These are phyloP conservation scores for Iris macrosiphon DNA, from an alignment of 106 monocot species.

Conservation along the genomic window DNA sequence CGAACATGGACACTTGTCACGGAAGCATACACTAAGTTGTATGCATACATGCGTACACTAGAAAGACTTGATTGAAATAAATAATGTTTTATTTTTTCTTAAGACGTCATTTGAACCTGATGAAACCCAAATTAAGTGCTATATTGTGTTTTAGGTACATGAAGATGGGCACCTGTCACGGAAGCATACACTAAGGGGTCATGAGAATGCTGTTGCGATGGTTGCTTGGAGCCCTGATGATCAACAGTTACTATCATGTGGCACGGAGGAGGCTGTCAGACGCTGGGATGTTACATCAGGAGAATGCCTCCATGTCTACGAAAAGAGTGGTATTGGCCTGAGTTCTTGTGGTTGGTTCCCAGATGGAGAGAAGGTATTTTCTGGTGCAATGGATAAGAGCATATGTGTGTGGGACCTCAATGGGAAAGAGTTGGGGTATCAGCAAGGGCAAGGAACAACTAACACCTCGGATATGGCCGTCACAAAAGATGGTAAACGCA, in stretches of 20 bases:
- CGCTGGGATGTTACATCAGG: slow-evolving; percentile 63
- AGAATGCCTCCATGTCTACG: slow-evolving; percentile 47
- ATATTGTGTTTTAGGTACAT: slow-evolving; percentile 35
- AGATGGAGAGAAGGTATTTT: slow-evolving; percentile 41
- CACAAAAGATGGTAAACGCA: slow-evolving; percentile 32
- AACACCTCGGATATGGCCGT: slow-evolving; percentile 62
- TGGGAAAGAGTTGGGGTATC: slow-evolving; percentile 43
- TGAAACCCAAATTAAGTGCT: neutral
- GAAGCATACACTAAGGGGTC: slow-evolving; percentile 63
- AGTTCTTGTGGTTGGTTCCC: slow-evolving; percentile 77
- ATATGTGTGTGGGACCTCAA: slow-evolving; percentile 55
- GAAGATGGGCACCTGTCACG: slow-evolving; percentile 47
- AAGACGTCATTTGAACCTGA: neutral
- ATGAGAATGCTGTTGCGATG: slow-evolving; percentile 57
- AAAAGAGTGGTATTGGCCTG: slow-evolving; percentile 33
- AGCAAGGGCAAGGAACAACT: slow-evolving; percentile 41
- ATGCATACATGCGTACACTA: too few species aligned
- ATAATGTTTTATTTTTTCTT: too few species aligned
- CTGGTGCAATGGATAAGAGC: slow-evolving; percentile 36
- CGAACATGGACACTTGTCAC: too few species aligned
- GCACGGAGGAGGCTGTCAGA: slow-evolving; percentile 56
- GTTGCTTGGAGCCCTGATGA: slow-evolving; percentile 81
- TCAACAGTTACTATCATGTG: slow-evolving; percentile 60
- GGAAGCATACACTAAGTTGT: too few species aligned
- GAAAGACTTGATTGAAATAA: too few species aligned